phyloP scores from a whole-genome alignment of 495 filamentous ascomycete species.

The Aspergillus sclerotiicarbonarius region DNA sequence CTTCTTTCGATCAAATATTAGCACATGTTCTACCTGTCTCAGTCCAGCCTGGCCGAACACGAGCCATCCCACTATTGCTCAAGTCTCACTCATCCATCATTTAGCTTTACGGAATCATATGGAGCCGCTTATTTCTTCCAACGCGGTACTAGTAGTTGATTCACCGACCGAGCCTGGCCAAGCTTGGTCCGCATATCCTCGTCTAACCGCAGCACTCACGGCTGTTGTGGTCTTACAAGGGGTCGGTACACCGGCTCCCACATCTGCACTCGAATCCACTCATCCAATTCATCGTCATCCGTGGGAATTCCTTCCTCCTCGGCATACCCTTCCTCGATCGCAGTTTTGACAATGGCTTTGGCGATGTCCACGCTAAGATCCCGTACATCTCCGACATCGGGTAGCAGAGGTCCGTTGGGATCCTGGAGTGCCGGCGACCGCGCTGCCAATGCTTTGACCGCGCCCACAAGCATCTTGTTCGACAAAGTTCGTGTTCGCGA shows the following conservation, averaged over 20 bases:
- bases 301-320: constrained; percentile 44
- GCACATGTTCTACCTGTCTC: too few species aligned
- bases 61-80: too few species aligned
- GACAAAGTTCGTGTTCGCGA: constrained; percentile 60
- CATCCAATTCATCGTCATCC: constrained; percentile 57
- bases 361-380: constrained; percentile 77
- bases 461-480: constrained; percentile 79
- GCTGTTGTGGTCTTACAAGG: constrained; percentile 32
- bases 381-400: constrained; percentile 73
- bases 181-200: too few species aligned
- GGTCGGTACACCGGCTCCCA: constrained; percentile 77
- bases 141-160: too few species aligned
- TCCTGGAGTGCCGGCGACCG: constrained; percentile 66
- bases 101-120: too few species aligned
- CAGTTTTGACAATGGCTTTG: constrained; percentile 69
- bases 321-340: constrained; percentile 66
- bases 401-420: constrained; percentile 59
- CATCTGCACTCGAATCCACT: constrained; percentile 89
- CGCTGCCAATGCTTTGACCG: constrained; percentile 68
- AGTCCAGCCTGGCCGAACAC: too few species aligned
- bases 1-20: too few species aligned
- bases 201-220: neutral
- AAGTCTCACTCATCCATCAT: too few species aligned
- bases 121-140: too few species aligned
- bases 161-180: too few species aligned